A percentile compares a stretch with the other conserved stretches of the same genome.
Conservation (phyloP, 768 basidiomycete genomes). For the Boletus tylopilopsis region DNA sequence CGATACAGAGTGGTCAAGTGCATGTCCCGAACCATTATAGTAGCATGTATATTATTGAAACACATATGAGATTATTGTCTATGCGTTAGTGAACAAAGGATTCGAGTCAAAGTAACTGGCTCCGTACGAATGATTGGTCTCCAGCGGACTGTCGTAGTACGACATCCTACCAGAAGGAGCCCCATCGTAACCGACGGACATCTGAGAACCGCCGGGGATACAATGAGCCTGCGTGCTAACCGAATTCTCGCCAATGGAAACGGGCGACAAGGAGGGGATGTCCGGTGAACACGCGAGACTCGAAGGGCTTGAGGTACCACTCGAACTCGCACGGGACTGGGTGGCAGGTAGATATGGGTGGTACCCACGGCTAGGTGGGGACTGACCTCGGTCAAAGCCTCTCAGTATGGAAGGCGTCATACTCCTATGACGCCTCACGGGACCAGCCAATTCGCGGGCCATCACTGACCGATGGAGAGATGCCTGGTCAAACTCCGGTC, state of each 20-base stretch:
- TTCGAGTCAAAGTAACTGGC: slow-evolving; percentile 21
- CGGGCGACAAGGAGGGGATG: slow-evolving; percentile 18
- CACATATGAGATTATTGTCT: slow-evolving; percentile 5
- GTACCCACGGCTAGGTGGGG: slow-evolving; percentile 47
- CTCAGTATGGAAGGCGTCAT: slow-evolving; percentile 68
- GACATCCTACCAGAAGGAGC: slow-evolving; percentile 27
- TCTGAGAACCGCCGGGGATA: slow-evolving; percentile 15
- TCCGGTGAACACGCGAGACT: slow-evolving; percentile 29
- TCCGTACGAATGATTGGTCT: slow-evolving; percentile 20
- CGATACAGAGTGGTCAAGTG: slow-evolving; percentile 22
- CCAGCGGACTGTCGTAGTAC: slow-evolving; percentile 25
- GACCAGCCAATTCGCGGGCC: slow-evolving; percentile 43
- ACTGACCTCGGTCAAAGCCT: slow-evolving; percentile 46
- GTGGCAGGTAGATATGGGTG: slow-evolving; percentile 48
- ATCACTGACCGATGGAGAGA: slow-evolving; percentile 24
- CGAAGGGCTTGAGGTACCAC: slow-evolving; percentile 28
- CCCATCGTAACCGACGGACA: slow-evolving; percentile 20
- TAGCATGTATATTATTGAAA: slow-evolving; percentile 10
- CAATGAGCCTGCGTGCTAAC: slow-evolving; percentile 20
- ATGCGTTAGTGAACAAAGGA: slow-evolving; percentile 22
- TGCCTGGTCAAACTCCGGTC: slow-evolving; percentile 58
- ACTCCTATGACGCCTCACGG: slow-evolving; percentile 66
- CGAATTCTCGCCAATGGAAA: slow-evolving; percentile 13
- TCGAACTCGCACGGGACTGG: slow-evolving; percentile 30
- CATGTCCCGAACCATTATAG: slow-evolving; percentile 16